Percentiles rank a stretch among this genome's conserved stretches.
Evolutionary conservation across 2,329 filamentous ascomycete species (phyloP).

Genomic region (Aspergillus alliaceus): DNA sequence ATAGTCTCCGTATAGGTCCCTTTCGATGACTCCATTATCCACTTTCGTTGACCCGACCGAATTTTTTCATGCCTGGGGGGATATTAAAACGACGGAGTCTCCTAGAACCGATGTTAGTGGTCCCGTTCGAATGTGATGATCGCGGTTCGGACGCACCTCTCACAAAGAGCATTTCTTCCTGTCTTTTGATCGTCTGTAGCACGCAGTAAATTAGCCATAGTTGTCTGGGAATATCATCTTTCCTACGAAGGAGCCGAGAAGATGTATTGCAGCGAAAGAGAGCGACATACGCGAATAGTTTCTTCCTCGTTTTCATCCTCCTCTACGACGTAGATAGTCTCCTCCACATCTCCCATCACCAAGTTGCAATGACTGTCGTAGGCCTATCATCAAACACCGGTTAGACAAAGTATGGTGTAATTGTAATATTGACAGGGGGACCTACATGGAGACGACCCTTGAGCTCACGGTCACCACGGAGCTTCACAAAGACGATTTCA

Average conservation of each 20-base stretch:
- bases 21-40: background rate
- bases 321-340: slow-evolving; percentile 92
- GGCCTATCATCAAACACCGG: slow-evolving; percentile 58
- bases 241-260: background rate
- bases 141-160: slow-evolving; percentile 65
- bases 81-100: slow-evolving; percentile 72
- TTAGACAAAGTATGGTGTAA: background rate
- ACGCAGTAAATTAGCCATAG: slow-evolving; percentile 1
- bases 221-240: background rate
- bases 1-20: slow-evolving; percentile 5
- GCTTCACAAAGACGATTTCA: slow-evolving; percentile 95
- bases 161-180: slow-evolving; percentile 98
- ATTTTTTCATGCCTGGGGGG: slow-evolving; percentile 53
- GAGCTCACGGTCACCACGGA: slow-evolving; percentile 91
- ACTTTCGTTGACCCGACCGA: background rate
- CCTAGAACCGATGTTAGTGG: slow-evolving; percentile 47
- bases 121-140: background rate
- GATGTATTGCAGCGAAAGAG: background rate
- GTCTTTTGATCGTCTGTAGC: slow-evolving; percentile 82
- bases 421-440: slow-evolving; percentile 11
- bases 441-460: slow-evolving; percentile 91
- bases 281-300: slow-evolving; percentile 63
- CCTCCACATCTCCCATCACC: slow-evolving; percentile 92
- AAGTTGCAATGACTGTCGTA: slow-evolving; percentile 99
- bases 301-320: slow-evolving; percentile 78